Conservation (phyloP, 257 asterid genomes). For the Galeopsis tetrahit region DNA sequence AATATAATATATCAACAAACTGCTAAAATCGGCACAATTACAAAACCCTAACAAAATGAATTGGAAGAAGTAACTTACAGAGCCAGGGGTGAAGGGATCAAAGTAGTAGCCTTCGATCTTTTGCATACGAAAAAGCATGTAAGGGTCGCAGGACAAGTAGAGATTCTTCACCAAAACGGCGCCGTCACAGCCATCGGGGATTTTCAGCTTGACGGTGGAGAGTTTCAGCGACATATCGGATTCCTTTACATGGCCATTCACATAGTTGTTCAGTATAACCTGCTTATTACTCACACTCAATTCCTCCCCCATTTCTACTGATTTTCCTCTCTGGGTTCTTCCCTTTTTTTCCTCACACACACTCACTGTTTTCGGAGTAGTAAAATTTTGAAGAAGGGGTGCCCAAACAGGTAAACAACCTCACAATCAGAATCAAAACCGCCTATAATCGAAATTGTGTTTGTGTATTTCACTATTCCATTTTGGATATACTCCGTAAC, state of each 20-base stretch:
- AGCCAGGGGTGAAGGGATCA: constrained; percentile 6
- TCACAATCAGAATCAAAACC: no score
- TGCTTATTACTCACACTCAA: constrained; percentile 12
- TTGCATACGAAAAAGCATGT: constrained; percentile 26
- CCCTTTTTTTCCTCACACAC: no score
- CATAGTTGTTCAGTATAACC: constrained; percentile 23
- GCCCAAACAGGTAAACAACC: no score
- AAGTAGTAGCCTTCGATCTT: neutral
- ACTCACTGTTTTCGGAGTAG: no score
- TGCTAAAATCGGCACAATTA: neutral
- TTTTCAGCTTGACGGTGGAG: neutral
- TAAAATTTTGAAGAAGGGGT: no score
- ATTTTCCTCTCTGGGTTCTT: neutral
- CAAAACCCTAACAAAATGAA: neutral
- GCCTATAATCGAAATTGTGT: no score
- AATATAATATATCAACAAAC: no score
- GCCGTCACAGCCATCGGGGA: constrained; percentile 28
- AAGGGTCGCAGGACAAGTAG: constrained; percentile 36
- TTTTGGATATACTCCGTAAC: no score
- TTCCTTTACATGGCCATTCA: neutral
- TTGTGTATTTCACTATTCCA: no score
- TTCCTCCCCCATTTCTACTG: constrained; percentile 28
- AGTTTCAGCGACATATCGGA: constrained; percentile 27
- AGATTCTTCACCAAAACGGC: constrained; percentile 37
- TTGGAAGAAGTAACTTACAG: neutral